Base-by-base conservation (phyloP, 495 filamentous ascomycete species). In the Jackrogersella minutella region DNA sequence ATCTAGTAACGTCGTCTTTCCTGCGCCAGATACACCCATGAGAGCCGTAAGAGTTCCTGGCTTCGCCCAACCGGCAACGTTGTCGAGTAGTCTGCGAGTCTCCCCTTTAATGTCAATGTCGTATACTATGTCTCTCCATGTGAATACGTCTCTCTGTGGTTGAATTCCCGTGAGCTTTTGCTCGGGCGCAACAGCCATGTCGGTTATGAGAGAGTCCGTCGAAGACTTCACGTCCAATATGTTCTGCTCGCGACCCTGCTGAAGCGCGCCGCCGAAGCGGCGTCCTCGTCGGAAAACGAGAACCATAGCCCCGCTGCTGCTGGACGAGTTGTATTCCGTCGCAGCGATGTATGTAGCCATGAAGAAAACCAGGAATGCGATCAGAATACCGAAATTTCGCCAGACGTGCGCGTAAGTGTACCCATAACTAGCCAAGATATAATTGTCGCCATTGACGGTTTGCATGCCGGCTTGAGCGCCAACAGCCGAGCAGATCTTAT, bases 51-150 rank as follows among this genome's bases (percentile, higher is more conserved):
- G 49, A 5, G 31, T 37, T 22, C 49, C 49, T 8, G 49, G 49
- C 31, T 36, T 52, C 4, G 49, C 49, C 49, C 49, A 52, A 33
- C 49, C 49, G n/a, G 30, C 28, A 36, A 52, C 49, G 9, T 52
- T 26, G 17, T 52, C 49, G 31, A 52, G 49, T 11, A 52, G 10
- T 19, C 49, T 52, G 30, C 49, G 49, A 34, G 30, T 16, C 16
- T 52, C 31, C 9, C 49, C 49, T 6, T 52, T 52, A 10, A 52
- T 22, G 9, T 52, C 49, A 8, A 52, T 52, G 16, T 52, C 49
- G 17, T 52, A 52, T 4, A 52, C 49, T 0, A 52, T 17, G n/a
- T 52, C 49, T 21, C 16, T 52, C 49, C 49, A 52, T 7, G 49
- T 52, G 5, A 52, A 52, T 1, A 52, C 36, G 11, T 52, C 49